phyloP scores from a whole-genome alignment of 2,329 filamentous ascomycete species.

The Botryotinia calthae region DNA sequence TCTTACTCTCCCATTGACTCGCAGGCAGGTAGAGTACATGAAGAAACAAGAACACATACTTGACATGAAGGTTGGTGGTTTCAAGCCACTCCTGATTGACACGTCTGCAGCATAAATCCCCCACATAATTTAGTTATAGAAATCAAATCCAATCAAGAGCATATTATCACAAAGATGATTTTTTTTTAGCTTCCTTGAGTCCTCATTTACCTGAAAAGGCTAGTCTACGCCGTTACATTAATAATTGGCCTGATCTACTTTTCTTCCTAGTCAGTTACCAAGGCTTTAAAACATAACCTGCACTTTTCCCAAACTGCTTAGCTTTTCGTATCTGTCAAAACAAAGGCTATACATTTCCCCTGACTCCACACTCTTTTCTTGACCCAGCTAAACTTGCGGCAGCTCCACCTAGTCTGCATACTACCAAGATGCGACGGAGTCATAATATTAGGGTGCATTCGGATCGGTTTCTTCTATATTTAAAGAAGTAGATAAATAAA shows the following conservation, averaged over 20 bases:
- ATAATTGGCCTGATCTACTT: neutral
- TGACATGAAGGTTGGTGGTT: neutral
- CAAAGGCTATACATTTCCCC: neutral
- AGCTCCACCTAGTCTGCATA: neutral
- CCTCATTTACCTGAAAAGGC: neutral
- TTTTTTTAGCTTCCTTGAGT: neutral
- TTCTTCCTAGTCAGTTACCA: neutral
- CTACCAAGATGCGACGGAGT: too few species aligned
- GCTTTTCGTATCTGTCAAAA: neutral
- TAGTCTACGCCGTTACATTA: neutral
- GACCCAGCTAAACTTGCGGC: neutral
- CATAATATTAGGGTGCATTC: neutral
- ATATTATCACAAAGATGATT: neutral
- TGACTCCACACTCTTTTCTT: neutral
- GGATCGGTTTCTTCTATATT: too few species aligned
- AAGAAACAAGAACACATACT: neutral
- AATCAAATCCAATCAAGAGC: neutral
- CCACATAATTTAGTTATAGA: neutral
- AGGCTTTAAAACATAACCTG: neutral
- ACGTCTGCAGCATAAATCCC: neutral
- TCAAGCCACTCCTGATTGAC: neutral
- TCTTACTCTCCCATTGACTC: neutral
- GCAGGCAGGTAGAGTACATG: neutral
- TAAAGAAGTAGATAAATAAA: too few species aligned
- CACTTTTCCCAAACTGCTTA: neutral